phyloP scores from a whole-genome alignment of 2,329 filamentous ascomycete genomes.

The Fusarium lateritium region DNA sequence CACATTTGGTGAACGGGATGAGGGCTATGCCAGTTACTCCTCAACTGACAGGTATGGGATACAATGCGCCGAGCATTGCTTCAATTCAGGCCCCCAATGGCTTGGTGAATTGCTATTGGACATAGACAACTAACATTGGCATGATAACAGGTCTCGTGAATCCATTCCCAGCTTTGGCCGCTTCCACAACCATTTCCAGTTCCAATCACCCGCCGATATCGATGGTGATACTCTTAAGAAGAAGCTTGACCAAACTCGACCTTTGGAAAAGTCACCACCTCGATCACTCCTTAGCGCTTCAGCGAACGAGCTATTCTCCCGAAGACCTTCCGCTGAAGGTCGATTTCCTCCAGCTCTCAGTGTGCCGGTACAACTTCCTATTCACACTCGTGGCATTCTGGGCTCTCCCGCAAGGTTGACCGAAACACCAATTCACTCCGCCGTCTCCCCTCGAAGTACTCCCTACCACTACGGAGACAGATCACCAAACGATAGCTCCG shows the following conservation, averaged over 20 bases:
- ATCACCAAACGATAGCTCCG: slow-evolving; percentile 60
- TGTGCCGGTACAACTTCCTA: slow-evolving; percentile 63
- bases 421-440: slow-evolving; percentile 64
- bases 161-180: slow-evolving; percentile 62
- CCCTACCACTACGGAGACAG: slow-evolving; percentile 61
- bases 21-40: slow-evolving; percentile 62
- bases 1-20: slow-evolving; percentile 53
- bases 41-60: slow-evolving; percentile 56
- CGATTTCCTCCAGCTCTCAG: slow-evolving; percentile 57
- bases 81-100: slow-evolving; percentile 5
- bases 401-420: slow-evolving; percentile 62
- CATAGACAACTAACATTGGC: slow-evolving; percentile 34
- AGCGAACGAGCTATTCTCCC: slow-evolving; percentile 56
- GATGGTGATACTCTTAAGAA: slow-evolving; percentile 68
- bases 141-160: slow-evolving; percentile 57
- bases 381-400: slow-evolving; percentile 57
- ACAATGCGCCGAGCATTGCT: slow-evolving; percentile 8
- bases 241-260: slow-evolving; percentile 66
- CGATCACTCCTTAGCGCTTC: slow-evolving; percentile 62
- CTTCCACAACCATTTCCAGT: slow-evolving; percentile 65
- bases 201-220: slow-evolving; percentile 61
- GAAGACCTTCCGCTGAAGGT: slow-evolving; percentile 57
- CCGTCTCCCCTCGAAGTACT: slow-evolving; percentile 62
- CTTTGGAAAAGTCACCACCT: slow-evolving; percentile 63
- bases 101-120: not conserved